Base-by-base conservation (phyloP, 2,329 filamentous ascomycete species). In the Arachnomyces sp. region DNA sequence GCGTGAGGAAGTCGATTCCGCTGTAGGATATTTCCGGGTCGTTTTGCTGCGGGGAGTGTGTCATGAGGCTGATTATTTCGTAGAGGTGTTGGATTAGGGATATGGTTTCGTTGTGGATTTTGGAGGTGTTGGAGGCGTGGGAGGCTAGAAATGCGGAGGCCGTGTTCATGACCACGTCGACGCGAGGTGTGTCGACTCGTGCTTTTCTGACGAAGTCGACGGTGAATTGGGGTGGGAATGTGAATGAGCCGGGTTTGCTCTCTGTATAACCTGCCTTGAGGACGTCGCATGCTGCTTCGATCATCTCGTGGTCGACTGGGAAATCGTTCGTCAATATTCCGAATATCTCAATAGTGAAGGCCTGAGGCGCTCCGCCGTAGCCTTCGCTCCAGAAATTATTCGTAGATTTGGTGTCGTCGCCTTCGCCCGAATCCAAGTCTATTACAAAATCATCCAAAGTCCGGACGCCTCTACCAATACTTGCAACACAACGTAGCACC, bases 261-360 rank as follows among this genome's bases (percentile, higher is more conserved):
- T 70, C 67, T 3, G 66, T 68, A 43, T 63, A 69, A 3, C 66
- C 66, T 8, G 66, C 65, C 45, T 62, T 67, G 29, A 70, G 48
- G 14, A 70, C 62, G 36, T 68, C 65, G 46, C 66, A 70, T 6
- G 64, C 59, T 5, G 64, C 61, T 50, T 68, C 65, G 14, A 68
- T 61, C 7, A 68, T 63, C n/a, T 55, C 53, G 34, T 55, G 56
- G 38, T 68, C 65, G 25, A 58, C 49, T 6, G 60, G 58, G 29
- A 67, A 66, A 16, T 60, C 55, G 20, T 56, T 56, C 35, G 65
- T 54, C n/a, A 68, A 51, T 16, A 61, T 54, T 20, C 63, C 53
- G 49, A 68, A 55, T 16, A 60, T 60, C 43, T 65, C 55, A 51
- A 68, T 60, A 16, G 65, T 59, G 31, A 60, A 43, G 18, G 49